phyloP scores from a whole-genome alignment of 495 filamentous ascomycete species.

The Xylaria nigripes region DNA sequence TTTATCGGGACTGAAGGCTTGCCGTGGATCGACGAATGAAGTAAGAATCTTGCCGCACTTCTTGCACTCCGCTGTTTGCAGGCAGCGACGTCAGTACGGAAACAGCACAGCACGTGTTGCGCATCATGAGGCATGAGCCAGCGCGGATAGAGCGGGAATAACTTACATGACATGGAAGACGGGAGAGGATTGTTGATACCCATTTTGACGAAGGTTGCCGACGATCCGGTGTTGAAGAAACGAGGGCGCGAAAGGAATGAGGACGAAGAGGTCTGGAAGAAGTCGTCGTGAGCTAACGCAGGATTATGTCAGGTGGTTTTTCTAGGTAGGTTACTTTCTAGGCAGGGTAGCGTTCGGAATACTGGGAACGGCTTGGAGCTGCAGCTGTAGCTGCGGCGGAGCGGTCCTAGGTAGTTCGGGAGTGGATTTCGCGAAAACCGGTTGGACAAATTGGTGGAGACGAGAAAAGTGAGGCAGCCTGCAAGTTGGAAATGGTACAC shows the following conservation, averaged over 20 bases:
- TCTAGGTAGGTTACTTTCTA: not conserved
- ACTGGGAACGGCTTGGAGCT: not conserved
- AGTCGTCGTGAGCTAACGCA: conserved; percentile 2
- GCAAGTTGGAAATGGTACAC: not conserved
- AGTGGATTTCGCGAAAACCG: conserved; percentile 10
- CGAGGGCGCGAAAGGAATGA: not conserved
- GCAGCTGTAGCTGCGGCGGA: not conserved
- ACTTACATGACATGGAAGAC: conserved; percentile 52
- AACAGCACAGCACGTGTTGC: conserved; percentile 1
- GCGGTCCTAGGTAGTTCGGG: not conserved
- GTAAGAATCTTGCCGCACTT: conserved; percentile 88
- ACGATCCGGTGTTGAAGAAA: not conserved
- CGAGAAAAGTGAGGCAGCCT: not conserved
- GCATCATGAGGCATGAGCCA: not conserved
- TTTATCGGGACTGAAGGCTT: conserved; percentile 94
- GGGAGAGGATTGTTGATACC: conserved; percentile 53
- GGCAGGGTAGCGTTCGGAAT: not conserved
- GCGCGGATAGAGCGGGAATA: conserved; percentile 1
- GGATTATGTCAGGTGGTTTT: conserved; percentile 4
- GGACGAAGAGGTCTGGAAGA: not conserved
- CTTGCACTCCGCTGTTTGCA: conserved; percentile 67
- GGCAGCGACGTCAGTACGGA: not conserved
- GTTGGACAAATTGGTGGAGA: not conserved
- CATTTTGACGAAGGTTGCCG: conserved; percentile 26
- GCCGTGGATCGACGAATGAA: conserved; percentile 89